Evolutionary conservation across 805 yeast genomes (phyloP), one percentile per base, ranked within the genome.

Genomic region (Candida oleophila): DNA sequence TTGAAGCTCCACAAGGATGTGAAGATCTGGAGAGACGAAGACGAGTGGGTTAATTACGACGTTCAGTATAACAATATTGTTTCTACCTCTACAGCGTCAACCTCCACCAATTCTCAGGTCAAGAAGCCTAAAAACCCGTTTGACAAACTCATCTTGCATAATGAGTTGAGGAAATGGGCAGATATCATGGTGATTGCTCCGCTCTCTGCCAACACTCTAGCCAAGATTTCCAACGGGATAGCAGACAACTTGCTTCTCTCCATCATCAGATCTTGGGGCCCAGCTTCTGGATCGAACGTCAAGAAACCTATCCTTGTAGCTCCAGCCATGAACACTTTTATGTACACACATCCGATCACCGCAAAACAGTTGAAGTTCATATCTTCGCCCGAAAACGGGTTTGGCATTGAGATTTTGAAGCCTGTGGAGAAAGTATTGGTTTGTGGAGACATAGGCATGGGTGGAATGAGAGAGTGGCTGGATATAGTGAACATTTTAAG

Each of bases 1-100:
- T 64, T 85, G 43, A 65, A 81, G 56, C 66, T 80, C 60, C 64
- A 87, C 19, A 76, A 85, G 15, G 84, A 84, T 55, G 89, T 90
- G 20, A 84, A 83, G 50, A 81, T 91, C 15, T 92, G 98, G 98
- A 78, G 91, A 59, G 97, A 94, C 60, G 78, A 80, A 48, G 99
- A 94, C 62, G 98, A 92, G 67, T 92, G 99, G 99, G 77, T 69
- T 14, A 70, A 71, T 47, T 69, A 61, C 43, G 60, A 59, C 42
- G 72, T 66, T 43, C 48, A 54, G 37, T 16, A 8, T n/a, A 22
- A 39, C 22, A 42, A 22, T 16, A 11, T 21, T 14, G 51, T 55
- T 34, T 49, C 47, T 15, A 48, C 57, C 0, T 55, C 60, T 22
- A 53, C 62, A 15, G 52, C 63, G 3, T 49, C 59, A 2, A 47